Conservation (phyloP, 129 eudicot species). For the Sambucus nigra region DNA sequence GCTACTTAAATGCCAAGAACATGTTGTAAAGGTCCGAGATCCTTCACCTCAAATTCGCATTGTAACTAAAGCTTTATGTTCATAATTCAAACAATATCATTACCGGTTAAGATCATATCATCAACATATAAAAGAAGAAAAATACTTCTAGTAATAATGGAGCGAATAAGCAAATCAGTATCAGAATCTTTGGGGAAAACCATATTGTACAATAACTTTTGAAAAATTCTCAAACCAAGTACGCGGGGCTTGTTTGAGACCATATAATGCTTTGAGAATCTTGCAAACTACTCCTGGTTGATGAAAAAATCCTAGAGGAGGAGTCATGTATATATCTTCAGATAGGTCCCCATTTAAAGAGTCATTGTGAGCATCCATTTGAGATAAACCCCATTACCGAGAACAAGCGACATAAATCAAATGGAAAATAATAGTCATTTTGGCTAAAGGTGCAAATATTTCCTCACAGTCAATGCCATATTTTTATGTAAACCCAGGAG, state of each 20-base stretch:
- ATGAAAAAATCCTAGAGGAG: background rate
- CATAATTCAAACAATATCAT: too few relatives aligned
- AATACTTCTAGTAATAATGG: too few relatives aligned
- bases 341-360: background rate
- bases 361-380: background rate
- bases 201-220: background rate
- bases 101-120: too few relatives aligned
- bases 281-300: background rate
- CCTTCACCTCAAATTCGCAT: too few relatives aligned
- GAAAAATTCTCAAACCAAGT: background rate
- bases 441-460: background rate
- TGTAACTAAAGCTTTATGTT: too few relatives aligned
- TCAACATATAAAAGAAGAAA: too few relatives aligned
- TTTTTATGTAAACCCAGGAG: background rate
- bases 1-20: too few relatives aligned
- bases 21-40: too few relatives aligned
- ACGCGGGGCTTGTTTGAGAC: conserved; percentile 2
- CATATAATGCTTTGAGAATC: too few relatives aligned
- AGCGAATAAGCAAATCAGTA: too few relatives aligned
- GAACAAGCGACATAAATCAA: background rate
- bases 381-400: too few relatives aligned
- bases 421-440: background rate
- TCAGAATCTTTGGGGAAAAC: background rate
- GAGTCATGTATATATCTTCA: background rate
- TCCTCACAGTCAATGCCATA: conserved; percentile 3